Conservation (phyloP, 805 yeast genomes). For the Kuraishia piskuri region DNA sequence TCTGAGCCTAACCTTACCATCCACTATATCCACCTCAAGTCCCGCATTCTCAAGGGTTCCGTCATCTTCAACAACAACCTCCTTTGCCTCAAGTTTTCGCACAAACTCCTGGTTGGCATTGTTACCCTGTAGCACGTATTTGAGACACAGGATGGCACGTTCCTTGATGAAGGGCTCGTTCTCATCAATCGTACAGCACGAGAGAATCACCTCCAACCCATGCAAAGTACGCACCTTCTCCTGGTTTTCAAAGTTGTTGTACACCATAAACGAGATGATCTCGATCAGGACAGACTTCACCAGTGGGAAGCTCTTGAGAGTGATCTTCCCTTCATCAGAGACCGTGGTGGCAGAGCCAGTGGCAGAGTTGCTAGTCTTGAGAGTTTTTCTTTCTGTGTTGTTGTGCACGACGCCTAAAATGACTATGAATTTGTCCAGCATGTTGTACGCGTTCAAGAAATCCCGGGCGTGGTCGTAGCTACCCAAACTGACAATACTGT, state of each 20-base stretch:
- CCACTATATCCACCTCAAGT: constrained; percentile 59
- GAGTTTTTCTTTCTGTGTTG: constrained; percentile 25
- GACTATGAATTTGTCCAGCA: constrained; percentile 24
- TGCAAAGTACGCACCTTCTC: constrained; percentile 56
- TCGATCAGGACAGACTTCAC: constrained; percentile 62
- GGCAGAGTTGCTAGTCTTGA: constrained; percentile 18
- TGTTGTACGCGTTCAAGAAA: constrained; percentile 31
- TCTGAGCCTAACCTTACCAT: constrained; percentile 61
- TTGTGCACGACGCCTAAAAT: constrained; percentile 33
- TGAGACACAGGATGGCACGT: constrained; percentile 70
- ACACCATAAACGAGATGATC: constrained; percentile 49
- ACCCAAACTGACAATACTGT: constrained; percentile 32
- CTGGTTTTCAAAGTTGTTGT: constrained; percentile 47
- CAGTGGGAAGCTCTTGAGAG: constrained; percentile 42
- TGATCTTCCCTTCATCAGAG: constrained; percentile 6
- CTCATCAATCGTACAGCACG: constrained; percentile 79
- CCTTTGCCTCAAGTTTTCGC: constrained; percentile 66
- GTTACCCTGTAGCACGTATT: constrained; percentile 59
- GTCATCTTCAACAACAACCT: constrained; percentile 47
- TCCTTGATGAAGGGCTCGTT: constrained; percentile 88
- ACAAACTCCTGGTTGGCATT: constrained; percentile 68
- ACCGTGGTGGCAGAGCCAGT: background rate
- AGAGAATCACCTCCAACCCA: constrained; percentile 63
- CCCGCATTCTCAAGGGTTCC: constrained; percentile 51
- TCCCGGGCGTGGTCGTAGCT: constrained; percentile 31